These are phyloP conservation scores for Lactarius pseudohatsudake DNA, from an alignment of 768 basidiomycete species.

Conservation along the genomic window DNA sequence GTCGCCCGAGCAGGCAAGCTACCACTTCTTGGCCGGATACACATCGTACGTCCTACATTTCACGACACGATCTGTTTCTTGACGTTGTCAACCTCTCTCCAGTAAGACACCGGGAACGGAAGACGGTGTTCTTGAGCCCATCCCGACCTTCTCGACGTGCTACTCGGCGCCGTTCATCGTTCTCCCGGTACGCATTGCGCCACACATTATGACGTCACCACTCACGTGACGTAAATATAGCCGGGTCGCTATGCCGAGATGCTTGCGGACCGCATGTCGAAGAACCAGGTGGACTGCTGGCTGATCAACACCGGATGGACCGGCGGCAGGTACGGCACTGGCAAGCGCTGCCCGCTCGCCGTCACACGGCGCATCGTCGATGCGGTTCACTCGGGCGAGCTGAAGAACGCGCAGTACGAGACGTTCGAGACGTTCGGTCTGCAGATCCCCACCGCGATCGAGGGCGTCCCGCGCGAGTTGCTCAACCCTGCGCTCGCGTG, in stretches of 20 bases:
- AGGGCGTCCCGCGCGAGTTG: constrained; percentile 87
- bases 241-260: constrained; percentile 95
- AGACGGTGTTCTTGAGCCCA: constrained; percentile 96
- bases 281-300: constrained; percentile 91
- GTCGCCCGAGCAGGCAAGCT: constrained; percentile 91
- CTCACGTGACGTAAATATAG: constrained; percentile 37
- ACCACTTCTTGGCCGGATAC: constrained; percentile 97
- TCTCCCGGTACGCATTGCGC: constrained; percentile 63
- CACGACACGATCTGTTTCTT: background rate
- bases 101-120: constrained; percentile 99
- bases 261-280: constrained; percentile 92
- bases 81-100: constrained; percentile 27
- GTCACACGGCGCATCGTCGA: constrained; percentile 96
- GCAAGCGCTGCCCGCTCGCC: constrained; percentile 94
- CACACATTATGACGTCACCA: background rate
- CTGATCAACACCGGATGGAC: constrained; percentile 99
- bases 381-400: constrained; percentile 91
- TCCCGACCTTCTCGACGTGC: constrained; percentile 98
- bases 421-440: constrained; percentile 82
- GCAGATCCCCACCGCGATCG: constrained; percentile 75
- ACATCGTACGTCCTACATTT: constrained; percentile 61
- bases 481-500: constrained; percentile 88
- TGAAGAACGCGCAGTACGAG: constrained; percentile 85
- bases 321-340: constrained; percentile 88
- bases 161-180: constrained; percentile 99